Conservation (phyloP, 2,329 filamentous ascomycete species). For the Alternaria gansuensis region DNA sequence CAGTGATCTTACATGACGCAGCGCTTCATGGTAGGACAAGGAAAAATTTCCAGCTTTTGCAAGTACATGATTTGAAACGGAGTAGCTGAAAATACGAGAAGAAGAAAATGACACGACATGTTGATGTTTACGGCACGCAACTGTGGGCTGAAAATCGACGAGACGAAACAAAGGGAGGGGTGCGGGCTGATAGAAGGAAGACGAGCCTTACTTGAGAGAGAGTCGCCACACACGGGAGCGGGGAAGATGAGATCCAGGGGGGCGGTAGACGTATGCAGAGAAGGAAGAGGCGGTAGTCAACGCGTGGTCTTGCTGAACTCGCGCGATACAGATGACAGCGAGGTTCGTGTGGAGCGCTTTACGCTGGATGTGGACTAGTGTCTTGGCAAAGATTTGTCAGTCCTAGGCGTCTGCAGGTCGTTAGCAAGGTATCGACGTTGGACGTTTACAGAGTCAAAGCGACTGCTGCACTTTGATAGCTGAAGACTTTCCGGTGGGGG, state of each 20-base stretch:
- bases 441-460: conserved; percentile 16
- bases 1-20: conserved; percentile 42
- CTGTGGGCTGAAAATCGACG: conserved; percentile 23
- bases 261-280: conserved; percentile 38
- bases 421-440: conserved; percentile 23
- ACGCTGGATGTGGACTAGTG: conserved; percentile 35
- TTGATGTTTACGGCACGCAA: conserved; percentile 21
- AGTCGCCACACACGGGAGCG: conserved; percentile 38
- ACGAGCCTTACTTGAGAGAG: conserved; percentile 42
- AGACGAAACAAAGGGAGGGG: conserved; percentile 19
- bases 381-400: conserved; percentile 35
- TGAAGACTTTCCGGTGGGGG: conserved; percentile 12
- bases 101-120: not conserved
- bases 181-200: conserved; percentile 8
- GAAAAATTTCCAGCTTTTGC: conserved; percentile 20
- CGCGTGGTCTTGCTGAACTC: conserved; percentile 37
- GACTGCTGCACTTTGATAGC: conserved; percentile 12
- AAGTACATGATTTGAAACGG: conserved; percentile 6
- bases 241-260: conserved; percentile 34
- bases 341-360: conserved; percentile 35
- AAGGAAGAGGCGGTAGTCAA: conserved; percentile 35
- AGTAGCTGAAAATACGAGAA: not conserved
- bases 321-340: conserved; percentile 41
- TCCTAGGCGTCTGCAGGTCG: conserved; percentile 3
- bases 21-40: conserved; percentile 37